Conservation (phyloP, 2,329 filamentous ascomycete species). For the Stylonectria norvegica region DNA sequence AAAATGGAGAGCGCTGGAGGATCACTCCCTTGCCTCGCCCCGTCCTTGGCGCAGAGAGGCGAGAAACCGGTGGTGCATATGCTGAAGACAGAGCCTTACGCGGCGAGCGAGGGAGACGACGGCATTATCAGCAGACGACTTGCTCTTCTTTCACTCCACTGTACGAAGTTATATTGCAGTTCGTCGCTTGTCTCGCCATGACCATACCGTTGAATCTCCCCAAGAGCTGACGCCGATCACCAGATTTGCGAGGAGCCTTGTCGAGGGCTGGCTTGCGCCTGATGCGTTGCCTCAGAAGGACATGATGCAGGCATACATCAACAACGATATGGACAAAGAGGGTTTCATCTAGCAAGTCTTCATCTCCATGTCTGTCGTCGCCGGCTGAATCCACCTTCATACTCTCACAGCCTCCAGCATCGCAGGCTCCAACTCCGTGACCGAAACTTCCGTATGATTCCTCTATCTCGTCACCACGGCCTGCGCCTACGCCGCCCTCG, state of each 20-base stretch:
- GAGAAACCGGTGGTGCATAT: too few relatives aligned
- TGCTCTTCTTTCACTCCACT: too few relatives aligned
- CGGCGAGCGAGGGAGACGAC: too few relatives aligned
- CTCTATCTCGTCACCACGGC: slow-evolving; percentile 48
- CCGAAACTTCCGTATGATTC: slow-evolving; percentile 50
- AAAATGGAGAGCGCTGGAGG: too few relatives aligned
- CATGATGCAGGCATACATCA: slow-evolving; percentile 40
- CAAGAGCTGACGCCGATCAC: too few relatives aligned
- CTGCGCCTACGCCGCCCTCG: slow-evolving; percentile 38
- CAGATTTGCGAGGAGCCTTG: slow-evolving; percentile 19
- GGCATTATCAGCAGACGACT: too few relatives aligned
- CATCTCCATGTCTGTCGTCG: slow-evolving; percentile 36
- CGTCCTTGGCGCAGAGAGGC: too few relatives aligned
- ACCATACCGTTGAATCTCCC: too few relatives aligned
- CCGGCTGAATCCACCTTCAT: background rate
- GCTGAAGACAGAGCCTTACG: too few relatives aligned
- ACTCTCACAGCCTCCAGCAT: slow-evolving; percentile 36
- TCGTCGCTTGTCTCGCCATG: too few relatives aligned
- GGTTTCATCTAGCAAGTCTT: slow-evolving; percentile 39
- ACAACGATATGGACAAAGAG: slow-evolving; percentile 33
- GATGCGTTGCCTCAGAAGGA: slow-evolving; percentile 26
- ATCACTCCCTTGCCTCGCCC: too few relatives aligned
- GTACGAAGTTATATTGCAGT: too few relatives aligned
- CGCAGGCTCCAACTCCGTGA: slow-evolving; percentile 59
- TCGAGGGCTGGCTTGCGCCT: slow-evolving; percentile 19